Evolutionary conservation across 345 rosid species (phyloP), one percentile per base, ranked within the genome.

Genomic region (Pugionium cornutum): DNA sequence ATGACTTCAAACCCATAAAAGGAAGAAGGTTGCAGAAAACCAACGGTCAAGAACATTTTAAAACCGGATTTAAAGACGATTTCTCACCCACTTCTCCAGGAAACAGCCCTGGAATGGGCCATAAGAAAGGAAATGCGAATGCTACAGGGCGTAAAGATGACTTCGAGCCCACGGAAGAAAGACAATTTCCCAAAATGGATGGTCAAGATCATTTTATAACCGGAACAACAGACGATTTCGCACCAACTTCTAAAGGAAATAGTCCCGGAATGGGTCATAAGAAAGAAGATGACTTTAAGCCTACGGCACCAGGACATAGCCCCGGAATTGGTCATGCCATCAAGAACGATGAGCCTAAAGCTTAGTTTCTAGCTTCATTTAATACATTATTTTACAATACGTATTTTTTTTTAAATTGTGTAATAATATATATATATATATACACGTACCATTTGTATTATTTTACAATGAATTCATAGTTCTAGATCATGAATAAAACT

Each of bases 231-330:
- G 67, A 77, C 6, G 86, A 76, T 74, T 79, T 81, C 50, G 67
- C 77, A 32, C 82, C 80, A 10, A 81, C 79, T 18, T 2, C 65
- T 42, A 71, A 67, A 7, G 70, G 62, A 4, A 53, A 62, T 11
- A 83, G 72, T 47, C 62, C 59, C 0, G 70, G 53, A 6, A 34
- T 72, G 47, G 70, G 65, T 3, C 76, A 74, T 63, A 63, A 69
- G 56, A 75, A 68, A 56, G 74, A 54, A 4, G 75, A 82, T 39
- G 83, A 68, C 62, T 80, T 80, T 66, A 62, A 73, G 32, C 81
- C 89, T n/a, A 83, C 82, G 1, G 43, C 60, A 41, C 88, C 86
- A 1, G 82, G 83, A 9, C 83, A 77, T 59, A 83, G 85, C 68
- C 85, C 82, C 1, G 88, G 84, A 1, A 53, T 78, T 34, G 86